Evolutionary conservation across 805 yeast species (phyloP), one percentile per base, ranked within the genome.

Genomic region (Pichia pseudocactophila): DNA sequence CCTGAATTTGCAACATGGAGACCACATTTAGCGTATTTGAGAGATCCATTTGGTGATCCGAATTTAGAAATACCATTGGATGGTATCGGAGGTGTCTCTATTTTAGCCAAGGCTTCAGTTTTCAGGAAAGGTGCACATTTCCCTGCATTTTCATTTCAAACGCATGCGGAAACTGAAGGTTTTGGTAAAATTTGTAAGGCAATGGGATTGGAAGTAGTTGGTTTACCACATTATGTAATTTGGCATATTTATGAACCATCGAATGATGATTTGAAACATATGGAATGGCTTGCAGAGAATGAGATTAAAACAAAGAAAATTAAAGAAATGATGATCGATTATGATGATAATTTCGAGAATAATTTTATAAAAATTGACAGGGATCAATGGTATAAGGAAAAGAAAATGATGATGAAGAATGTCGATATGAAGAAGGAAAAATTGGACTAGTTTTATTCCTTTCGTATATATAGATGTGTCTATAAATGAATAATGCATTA

Each of bases 211-310:
- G 70, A 80, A 19, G 97, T 90, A 19, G 73, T 81, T 47, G 97
- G 97, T 0, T 70, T 90, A 53, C 95, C 96, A 11, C 96, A 90
- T 64, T 90, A 90, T 60, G 94, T 87, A 28, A 82, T 90, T 42
- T 90, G 97, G 97, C 96, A 88, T 62, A 81, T 86, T 50, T 90
- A 90, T 63, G 97, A 90, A 68, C 97, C 97, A 20, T 82, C 95
- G 16, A 77, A 81, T 20, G 97, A 89, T 61, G 97, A 90, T 68
- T 70, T 89, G 61, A 74, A 69, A 45, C 76, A 71, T 55, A 82
- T 83, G 89, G 89, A 81, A 55, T 82, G 89, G 89, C 76, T 83
- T 83, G 90, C 88, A 1, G 73, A 79, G 56, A 90, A 82, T 61
- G 92, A 83, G 57, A 68, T 73, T 25, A 71, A 86, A 51, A 73